phyloP scores from a whole-genome alignment of 1,284 basidiomycete species.

The Termitomyces sp. region DNA sequence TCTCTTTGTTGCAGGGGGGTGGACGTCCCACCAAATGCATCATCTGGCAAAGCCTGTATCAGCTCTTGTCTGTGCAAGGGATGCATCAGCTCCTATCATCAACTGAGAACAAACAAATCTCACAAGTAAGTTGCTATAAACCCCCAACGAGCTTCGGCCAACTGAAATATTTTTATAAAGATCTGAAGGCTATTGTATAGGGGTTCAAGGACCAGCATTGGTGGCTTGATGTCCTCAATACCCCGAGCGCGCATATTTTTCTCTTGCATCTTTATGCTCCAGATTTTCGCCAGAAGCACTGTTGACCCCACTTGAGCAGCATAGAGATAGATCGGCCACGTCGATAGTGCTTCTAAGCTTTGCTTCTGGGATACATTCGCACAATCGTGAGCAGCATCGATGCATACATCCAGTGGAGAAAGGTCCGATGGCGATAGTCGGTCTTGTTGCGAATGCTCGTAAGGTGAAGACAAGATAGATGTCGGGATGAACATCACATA shows the following conservation, averaged over 20 bases:
- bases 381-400: slow-evolving; percentile 60
- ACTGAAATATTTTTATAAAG: slow-evolving; percentile 38
- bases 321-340: slow-evolving; percentile 37
- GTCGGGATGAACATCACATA: slow-evolving; percentile 72
- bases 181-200: slow-evolving; percentile 37
- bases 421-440: slow-evolving; percentile 21
- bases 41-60: slow-evolving; percentile 12
- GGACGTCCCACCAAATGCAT: background rate
- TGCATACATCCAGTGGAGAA: slow-evolving; percentile 57
- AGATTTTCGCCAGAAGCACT: slow-evolving; percentile 42
- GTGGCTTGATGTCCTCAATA: slow-evolving; percentile 37
- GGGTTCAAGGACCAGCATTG: slow-evolving; percentile 35
- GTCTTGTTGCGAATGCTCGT: background rate
- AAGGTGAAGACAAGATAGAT: slow-evolving; percentile 16
- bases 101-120: slow-evolving; percentile 20
- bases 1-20: background rate
- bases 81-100: slow-evolving; percentile 2
- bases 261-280: slow-evolving; percentile 47
- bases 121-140: slow-evolving; percentile 40
- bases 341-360: slow-evolving; percentile 36
- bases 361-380: slow-evolving; percentile 57
- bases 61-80: slow-evolving; percentile 12
- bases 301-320: slow-evolving; percentile 42
- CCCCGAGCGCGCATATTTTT: slow-evolving; percentile 24
- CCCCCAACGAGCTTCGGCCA: slow-evolving; percentile 38